Evolutionary conservation across 306 rosid genomes (phyloP), one percentile per base, ranked within the genome.

Genomic region (Albizia julibrissin): DNA sequence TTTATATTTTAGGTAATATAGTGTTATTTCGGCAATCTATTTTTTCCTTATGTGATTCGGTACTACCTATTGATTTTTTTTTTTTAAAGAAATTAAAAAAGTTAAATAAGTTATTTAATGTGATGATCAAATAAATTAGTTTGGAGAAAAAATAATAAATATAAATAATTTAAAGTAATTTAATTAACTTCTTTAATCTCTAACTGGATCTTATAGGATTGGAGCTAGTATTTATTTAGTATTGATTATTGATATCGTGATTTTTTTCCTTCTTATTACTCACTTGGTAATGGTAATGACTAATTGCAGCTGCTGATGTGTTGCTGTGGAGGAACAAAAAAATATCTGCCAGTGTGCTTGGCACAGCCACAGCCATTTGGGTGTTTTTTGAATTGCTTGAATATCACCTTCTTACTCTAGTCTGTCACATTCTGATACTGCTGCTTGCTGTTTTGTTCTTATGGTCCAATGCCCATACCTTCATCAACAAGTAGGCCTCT

Each of bases 321-420:
- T 81, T 95, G 1, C 83, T 93, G 82, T 93, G 99, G 99, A 91
- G 91, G 89, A 91, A 92, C 89, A 95, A 92, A 88, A 95, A 95
- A 89, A n/a, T 89, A 69, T 93, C 99, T 22, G 98, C 84, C 11
- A 68, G 97, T 72, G 90, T 88, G 77, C 94, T 95, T 13, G 87
- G 81, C 9, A 92, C 84, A 80, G 98, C 89, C 68, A 95, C 99
- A 11, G 88, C 80, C 10, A 68, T 85, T 72, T 95, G 93, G 94
- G 75, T 93, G 72, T 85, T 95, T 66, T 95, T 95, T 80, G 98
- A 95, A 77, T 82, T 93, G 91, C 87, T 95, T 11, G 89, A 95
- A 74, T 95, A 94, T 74, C 94, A 95, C 73, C 84, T 95, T 74
- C 97, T 95, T 72, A 91, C 98, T 44, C 90, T 95, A 39, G 81